phyloP scores from a whole-genome alignment of 192 early-diverging fungal species.

The Helicostylum pulchrum region DNA sequence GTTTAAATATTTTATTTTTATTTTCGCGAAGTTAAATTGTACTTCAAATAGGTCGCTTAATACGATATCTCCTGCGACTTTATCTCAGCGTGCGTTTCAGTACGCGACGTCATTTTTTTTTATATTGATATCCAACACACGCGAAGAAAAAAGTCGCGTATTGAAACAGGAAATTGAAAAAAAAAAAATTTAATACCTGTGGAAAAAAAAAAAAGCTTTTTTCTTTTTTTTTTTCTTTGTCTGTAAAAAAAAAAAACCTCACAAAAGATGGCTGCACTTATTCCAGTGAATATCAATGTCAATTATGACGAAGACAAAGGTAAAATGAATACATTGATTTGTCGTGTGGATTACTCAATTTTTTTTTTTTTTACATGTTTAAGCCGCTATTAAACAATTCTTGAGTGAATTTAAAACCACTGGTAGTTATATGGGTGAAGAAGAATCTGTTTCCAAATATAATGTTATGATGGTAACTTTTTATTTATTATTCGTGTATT shows the following conservation, averaged over 20 bases:
- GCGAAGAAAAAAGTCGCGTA: too few species aligned
- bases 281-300: slow-evolving; percentile 21
- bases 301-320: slow-evolving; percentile 30
- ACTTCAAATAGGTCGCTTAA: too few species aligned
- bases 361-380: neutral
- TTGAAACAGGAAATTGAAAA: too few species aligned
- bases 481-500: neutral
- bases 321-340: slow-evolving; percentile 2
- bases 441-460: slow-evolving; percentile 38
- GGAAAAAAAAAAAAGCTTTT: too few species aligned
- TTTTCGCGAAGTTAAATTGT: too few species aligned
- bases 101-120: too few species aligned
- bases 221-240: too few species aligned
- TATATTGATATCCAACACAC: too few species aligned
- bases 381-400: slow-evolving; percentile 12
- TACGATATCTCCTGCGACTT: too few species aligned
- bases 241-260: neutral
- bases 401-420: neutral
- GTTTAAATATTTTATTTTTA: too few species aligned
- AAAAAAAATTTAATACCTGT: too few species aligned
- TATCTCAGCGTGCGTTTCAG: too few species aligned
- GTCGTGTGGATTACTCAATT: neutral
- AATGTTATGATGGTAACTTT: slow-evolving; percentile 38
- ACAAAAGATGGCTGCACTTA: slow-evolving; percentile 26
- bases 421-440: slow-evolving; percentile 19